Base-by-base conservation (phyloP, 202 grass and related monocot species). In the Panicum virgatum region DNA sequence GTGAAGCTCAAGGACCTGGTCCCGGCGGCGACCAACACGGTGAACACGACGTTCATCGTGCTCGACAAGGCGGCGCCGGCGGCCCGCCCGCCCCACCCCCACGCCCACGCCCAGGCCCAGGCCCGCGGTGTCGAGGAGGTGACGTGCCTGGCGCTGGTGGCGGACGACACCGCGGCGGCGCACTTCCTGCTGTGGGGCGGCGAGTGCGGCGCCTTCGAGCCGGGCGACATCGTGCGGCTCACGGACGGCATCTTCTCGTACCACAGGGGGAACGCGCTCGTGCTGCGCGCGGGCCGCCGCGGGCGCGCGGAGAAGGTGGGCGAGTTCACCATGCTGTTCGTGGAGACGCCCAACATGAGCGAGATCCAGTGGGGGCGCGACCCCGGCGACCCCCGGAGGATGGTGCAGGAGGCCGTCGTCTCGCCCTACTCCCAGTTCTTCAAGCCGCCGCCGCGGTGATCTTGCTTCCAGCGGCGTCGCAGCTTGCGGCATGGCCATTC, bases 341-440 rank as follows among this genome's bases (percentile, higher is more conserved):
- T 91, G 11, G 92, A 98, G 84, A 91, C 88, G 37, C 95, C 92
- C 20, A 98, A 98, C 84, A 91, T 93, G 90, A 98, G 92, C 51
- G 90, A 98, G 90, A 14, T 94, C 77, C 83, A 54, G 64, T 89
- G 89, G 83, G 69, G 27, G 2, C 68, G 37, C 3, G 84, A 97
- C 76, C 84, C 84, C 26, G 63, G 7, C 26, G 75, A 91, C 63
- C 72, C 85, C 16, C 63, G 66, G 51, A 82, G 78, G 72, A 86
- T 94, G 84, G 72, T 97, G 72, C 82, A 85, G 73, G 89, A 97
- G 86, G 82, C 87, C 38, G 78, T 89, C 30, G 6, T 89, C 64
- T 91, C 86, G 11, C 78, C 86, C 0, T 84, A 87, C 78, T 89
- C 92, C 1, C 84, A 74, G 57, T 37, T 91, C n/a, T 94, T 89